Evolutionary conservation across 2,329 filamentous ascomycete genomes (phyloP), one percentile per base, ranked within the genome.

Genomic region (Cercospora beticola): DNA sequence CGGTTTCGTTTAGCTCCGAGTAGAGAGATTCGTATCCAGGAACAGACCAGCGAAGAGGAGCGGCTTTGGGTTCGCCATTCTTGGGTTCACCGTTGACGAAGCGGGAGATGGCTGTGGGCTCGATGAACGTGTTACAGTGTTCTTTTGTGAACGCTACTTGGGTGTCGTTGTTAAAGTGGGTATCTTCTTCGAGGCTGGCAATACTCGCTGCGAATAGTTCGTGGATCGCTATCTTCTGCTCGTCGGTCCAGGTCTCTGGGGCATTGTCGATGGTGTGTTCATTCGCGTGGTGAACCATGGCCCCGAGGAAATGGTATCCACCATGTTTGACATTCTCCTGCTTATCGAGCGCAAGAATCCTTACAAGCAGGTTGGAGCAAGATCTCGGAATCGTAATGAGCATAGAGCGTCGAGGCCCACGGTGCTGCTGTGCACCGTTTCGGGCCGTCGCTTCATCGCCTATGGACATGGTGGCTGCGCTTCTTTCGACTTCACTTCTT

Each of bases 361-460:
- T 40, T 21, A 66, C 64, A 30, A 66, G 43, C n/a, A 66, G 31
- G 26, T 66, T 66, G 16, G 64, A 66, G 30, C 64, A 66, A 16
- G 64, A 54, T 12, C 64, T 46, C 8, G 64, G 64, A 26, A 61
- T 66, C 4, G 64, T 66, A 31, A 66, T 60, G 31, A 66, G 64
- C 64, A 66, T 66, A 31, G 46, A 66, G 16, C 64, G 57, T 36
- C 31, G 43, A n/a, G 57, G 64, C 7, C 40, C 54, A 46, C 40
- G 58, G 7, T 36, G 58, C 14, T 36, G 30, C 40, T 36, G 58
- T 40, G 31, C 18, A 40, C 58, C 33, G 16, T 61, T 61, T n/a
- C 58, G 58, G 43, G 36, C 60, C 16, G 60, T 62, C 60, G 60
- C 60, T 60, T 66, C 40, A 62, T 54, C 57, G 43, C 54, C 46